Evolutionary conservation across 176 grass and related monocot genomes (phyloP).

Genomic region (Pontederia paniculata): DNA sequence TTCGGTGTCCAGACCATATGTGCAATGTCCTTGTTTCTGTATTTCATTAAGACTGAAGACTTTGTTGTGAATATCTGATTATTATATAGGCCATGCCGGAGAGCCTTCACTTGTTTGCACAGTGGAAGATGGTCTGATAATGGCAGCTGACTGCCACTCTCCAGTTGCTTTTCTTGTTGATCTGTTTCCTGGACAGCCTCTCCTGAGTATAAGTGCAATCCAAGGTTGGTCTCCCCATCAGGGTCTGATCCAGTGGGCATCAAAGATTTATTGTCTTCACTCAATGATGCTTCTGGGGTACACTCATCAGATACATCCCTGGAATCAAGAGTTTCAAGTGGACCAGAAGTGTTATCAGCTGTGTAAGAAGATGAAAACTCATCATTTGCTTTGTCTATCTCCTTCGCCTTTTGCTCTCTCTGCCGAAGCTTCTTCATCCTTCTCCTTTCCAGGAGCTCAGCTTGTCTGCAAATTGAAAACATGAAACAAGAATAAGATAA

Average conservation of each 20-base stretch:
- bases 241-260: conserved; percentile 11
- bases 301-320: conserved; percentile 22
- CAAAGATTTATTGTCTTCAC: conserved; percentile 4
- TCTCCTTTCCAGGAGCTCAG: conserved; percentile 62
- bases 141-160: conserved; percentile 8
- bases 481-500: neutral
- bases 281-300: conserved; percentile 21
- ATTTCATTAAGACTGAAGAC: conserved; percentile 18
- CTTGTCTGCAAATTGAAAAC: conserved; percentile 32
- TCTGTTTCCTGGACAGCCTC: conserved; percentile 9
- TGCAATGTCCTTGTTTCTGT: conserved; percentile 35
- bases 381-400: conserved; percentile 24
- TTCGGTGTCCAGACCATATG: conserved; percentile 41
- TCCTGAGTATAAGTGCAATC: conserved; percentile 6
- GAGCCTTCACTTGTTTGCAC: conserved; percentile 13
- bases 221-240: conserved; percentile 10
- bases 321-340: conserved; percentile 17
- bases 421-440: conserved; percentile 79
- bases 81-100: conserved; percentile 15
- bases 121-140: neutral
- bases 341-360: neutral
- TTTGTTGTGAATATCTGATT: conserved; percentile 5
- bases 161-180: conserved; percentile 15
- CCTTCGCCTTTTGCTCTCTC: conserved; percentile 63
- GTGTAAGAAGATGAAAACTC: neutral